Conservation (phyloP, 2,329 filamentous ascomycete species). For the Celoporthe dispersa region DNA sequence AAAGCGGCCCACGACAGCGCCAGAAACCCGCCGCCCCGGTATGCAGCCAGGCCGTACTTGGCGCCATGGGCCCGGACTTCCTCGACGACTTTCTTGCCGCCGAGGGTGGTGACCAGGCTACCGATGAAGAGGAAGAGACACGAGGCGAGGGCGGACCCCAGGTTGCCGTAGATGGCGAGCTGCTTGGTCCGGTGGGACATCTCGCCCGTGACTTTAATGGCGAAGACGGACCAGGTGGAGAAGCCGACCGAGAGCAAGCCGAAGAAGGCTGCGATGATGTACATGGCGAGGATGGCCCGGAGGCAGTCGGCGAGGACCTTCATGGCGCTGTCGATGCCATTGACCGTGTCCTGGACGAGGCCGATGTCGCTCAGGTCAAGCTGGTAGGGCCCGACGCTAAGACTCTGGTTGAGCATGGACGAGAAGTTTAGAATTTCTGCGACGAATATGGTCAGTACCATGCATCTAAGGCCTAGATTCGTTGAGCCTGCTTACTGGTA, state of each 20-base stretch:
- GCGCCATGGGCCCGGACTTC: constrained; percentile 49
- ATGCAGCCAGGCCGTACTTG: constrained; percentile 50
- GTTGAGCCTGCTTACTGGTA: neutral
- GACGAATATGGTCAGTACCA: neutral
- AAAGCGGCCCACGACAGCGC: constrained; percentile 53
- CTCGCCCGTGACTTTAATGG: constrained; percentile 20
- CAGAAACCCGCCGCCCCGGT: constrained; percentile 49
- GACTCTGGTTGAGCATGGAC: constrained; percentile 30
- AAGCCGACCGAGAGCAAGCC: constrained; percentile 29
- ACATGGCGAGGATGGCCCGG: constrained; percentile 32
- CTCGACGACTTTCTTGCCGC: constrained; percentile 45
- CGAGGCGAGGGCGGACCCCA: constrained; percentile 43
- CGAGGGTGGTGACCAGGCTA: constrained; percentile 50
- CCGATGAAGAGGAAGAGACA: constrained; percentile 45
- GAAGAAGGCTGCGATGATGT: constrained; percentile 30
- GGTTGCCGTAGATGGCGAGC: constrained; percentile 39
- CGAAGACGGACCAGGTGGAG: constrained; percentile 27
- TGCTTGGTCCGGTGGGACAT: constrained; percentile 14
- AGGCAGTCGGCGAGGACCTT: constrained; percentile 24
- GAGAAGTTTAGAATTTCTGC: constrained; percentile 31
- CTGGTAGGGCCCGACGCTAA: constrained; percentile 31
- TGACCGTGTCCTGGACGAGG: constrained; percentile 29
- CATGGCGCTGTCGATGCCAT: constrained; percentile 30
- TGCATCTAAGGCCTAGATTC: neutral
- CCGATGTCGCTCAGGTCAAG: constrained; percentile 30